Evolutionary conservation across 1,284 basidiomycete genomes (phyloP).

Genomic region (Ustilago vetiveriae): DNA sequence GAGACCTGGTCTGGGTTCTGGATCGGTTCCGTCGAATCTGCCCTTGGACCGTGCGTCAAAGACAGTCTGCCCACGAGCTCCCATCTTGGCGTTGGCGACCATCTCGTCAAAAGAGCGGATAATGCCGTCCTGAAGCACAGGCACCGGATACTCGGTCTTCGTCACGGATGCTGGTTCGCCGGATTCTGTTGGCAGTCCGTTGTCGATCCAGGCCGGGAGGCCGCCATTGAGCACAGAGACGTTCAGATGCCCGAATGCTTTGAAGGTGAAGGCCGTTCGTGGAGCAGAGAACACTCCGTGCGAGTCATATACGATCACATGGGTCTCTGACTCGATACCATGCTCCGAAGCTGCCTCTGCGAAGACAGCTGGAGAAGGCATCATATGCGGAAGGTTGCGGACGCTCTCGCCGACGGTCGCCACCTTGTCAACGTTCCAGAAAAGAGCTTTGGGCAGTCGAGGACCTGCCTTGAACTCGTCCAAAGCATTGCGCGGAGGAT

Average conservation of each 20-base stretch:
- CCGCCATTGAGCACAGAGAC: slow-evolving; percentile 64
- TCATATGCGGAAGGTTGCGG: slow-evolving; percentile 83
- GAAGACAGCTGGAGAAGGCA: slow-evolving; percentile 81
- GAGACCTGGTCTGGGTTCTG: slow-evolving; percentile 88
- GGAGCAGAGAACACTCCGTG: slow-evolving; percentile 53
- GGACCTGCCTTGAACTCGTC: slow-evolving; percentile 74
- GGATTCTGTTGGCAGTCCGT: slow-evolving; percentile 44
- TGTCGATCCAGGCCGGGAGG: slow-evolving; percentile 59
- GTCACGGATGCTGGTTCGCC: slow-evolving; percentile 23
- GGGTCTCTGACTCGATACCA: slow-evolving; percentile 78
- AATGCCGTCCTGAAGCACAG: slow-evolving; percentile 70
- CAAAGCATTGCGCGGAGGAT: slow-evolving; percentile 72
- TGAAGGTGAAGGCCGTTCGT: slow-evolving; percentile 58
- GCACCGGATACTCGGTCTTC: slow-evolving; percentile 68
- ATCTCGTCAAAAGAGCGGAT: slow-evolving; percentile 84
- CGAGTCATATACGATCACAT: slow-evolving; percentile 84
- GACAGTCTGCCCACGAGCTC: slow-evolving; percentile 75
- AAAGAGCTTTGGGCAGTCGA: slow-evolving; percentile 79
- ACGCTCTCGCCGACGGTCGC: slow-evolving; percentile 63
- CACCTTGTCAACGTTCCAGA: slow-evolving; percentile 81
- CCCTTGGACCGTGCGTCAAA: slow-evolving; percentile 85
- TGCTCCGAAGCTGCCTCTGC: slow-evolving; percentile 79
- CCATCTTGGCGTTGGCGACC: slow-evolving; percentile 75
- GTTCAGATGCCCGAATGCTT: slow-evolving; percentile 58
- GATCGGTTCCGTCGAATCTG: slow-evolving; percentile 79